A percentile compares a stretch with the other conserved stretches of the same genome.
These are phyloP conservation scores for Torrubiellomyces zombiae DNA, from an alignment of 2,329 filamentous ascomycete species.

Conservation along the genomic window DNA sequence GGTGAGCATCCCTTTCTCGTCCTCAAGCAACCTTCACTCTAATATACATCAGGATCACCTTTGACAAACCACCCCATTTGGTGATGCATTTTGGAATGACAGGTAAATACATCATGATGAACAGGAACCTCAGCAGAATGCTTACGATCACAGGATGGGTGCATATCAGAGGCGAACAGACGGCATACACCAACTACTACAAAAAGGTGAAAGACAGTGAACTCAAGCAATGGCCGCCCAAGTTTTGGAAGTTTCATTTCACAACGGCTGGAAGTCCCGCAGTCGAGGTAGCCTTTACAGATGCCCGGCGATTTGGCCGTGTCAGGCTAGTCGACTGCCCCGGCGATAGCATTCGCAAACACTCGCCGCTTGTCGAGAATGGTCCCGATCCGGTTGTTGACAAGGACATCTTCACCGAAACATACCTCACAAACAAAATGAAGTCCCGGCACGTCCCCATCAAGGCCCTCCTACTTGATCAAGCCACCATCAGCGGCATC, in stretches of 20 bases:
- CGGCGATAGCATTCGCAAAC: constrained; percentile 55
- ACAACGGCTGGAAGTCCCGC: constrained; percentile 38
- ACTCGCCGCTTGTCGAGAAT: constrained; percentile 73
- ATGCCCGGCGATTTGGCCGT: constrained; percentile 61
- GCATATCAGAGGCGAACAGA: constrained; percentile 64
- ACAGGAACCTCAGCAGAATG: too few relatives aligned
- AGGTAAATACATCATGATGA: too few relatives aligned
- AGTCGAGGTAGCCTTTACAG: constrained; percentile 62
- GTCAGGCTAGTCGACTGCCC: constrained; percentile 71
- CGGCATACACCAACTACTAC: constrained; percentile 69
- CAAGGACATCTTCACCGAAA: constrained; percentile 55
- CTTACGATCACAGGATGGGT: constrained; percentile 48
- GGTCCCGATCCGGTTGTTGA: constrained; percentile 87
- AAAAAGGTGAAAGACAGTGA: constrained; percentile 47
- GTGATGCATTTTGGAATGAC: constrained; percentile 79
- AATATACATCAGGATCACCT: constrained; percentile 24
- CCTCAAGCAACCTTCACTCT: not conserved
- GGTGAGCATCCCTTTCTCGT: constrained; percentile 28
- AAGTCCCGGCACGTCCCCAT: constrained; percentile 65
- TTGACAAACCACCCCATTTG: constrained; percentile 68
- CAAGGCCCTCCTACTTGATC: constrained; percentile 78
- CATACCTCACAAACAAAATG: constrained; percentile 59
- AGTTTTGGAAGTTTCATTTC: constrained; percentile 74
- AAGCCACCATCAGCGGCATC: constrained; percentile 76
- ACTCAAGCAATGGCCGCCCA: constrained; percentile 63